Conservation (phyloP, 2,329 filamentous ascomycete species). For the Xylariaceae sp. region DNA sequence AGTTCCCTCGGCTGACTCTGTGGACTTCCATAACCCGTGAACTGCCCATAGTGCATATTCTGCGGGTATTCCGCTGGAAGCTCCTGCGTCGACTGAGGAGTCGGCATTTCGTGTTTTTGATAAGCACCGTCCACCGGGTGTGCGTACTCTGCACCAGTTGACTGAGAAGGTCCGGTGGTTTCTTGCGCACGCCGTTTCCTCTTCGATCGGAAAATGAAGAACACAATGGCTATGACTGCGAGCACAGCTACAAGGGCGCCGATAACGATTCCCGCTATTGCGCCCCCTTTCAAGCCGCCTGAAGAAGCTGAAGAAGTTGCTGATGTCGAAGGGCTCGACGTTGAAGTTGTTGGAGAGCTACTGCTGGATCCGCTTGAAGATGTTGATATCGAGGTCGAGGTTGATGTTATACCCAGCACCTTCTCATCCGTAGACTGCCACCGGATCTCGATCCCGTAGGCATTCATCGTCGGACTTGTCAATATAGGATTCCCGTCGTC, state of each 20-base stretch:
- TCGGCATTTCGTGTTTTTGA: too few relatives aligned
- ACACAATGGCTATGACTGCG: not conserved
- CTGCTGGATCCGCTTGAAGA: too few relatives aligned
- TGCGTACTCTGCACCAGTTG: too few relatives aligned
- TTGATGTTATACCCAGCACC: conserved; percentile 1
- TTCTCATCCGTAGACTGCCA: conserved; percentile 9
- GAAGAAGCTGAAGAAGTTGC: not conserved
- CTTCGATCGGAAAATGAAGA: not conserved
- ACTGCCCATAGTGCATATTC: too few relatives aligned
- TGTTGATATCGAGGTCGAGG: not conserved
- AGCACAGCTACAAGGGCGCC: not conserved
- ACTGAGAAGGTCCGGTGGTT: too few relatives aligned
- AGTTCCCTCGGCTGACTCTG: too few relatives aligned
- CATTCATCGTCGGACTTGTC: conserved; percentile 2
- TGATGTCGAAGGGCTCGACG: not conserved
- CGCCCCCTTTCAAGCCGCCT: not conserved
- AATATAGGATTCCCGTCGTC: not conserved
- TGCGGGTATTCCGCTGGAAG: too few relatives aligned
- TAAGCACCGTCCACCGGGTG: too few relatives aligned
- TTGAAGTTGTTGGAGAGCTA: not conserved
- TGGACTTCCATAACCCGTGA: too few relatives aligned
- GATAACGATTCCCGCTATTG: not conserved
- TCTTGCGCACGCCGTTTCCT: not conserved
- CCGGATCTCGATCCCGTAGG: conserved; percentile 6
- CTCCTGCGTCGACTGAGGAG: too few relatives aligned